phyloP scores from a whole-genome alignment of 2,329 filamentous ascomycete genomes.

The Hyphodiscus sp. region DNA sequence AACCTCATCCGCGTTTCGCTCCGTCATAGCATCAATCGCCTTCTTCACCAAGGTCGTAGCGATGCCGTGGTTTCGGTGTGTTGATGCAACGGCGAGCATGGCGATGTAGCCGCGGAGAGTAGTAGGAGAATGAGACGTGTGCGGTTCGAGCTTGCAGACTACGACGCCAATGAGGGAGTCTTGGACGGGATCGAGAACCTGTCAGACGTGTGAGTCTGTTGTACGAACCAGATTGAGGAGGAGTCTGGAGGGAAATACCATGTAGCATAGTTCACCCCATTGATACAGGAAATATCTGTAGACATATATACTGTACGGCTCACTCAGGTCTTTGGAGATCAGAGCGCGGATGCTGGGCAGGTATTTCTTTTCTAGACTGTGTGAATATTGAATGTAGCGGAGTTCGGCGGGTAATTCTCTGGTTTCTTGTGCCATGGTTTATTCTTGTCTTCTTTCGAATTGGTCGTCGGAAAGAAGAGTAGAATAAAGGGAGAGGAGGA shows the following conservation, averaged over 20 bases:
- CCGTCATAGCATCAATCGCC: constrained; percentile 87
- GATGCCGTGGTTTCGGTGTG: constrained; percentile 77
- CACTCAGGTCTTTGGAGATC: constrained; percentile 93
- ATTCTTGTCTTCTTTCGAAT: not conserved
- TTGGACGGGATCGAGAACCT: constrained; percentile 56
- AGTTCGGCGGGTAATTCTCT: constrained; percentile 39
- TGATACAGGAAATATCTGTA: constrained; percentile 97
- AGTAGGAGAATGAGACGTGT: constrained; percentile 70
- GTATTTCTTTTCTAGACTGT: constrained; percentile 54
- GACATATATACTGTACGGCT: constrained; percentile 98
- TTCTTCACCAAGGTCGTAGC: constrained; percentile 82
- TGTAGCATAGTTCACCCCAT: constrained; percentile 96
- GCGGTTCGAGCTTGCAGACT: constrained; percentile 87
- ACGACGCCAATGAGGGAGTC: constrained; percentile 77
- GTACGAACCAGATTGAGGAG: no score
- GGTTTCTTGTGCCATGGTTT: constrained; percentile 11
- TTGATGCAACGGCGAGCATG: constrained; percentile 87
- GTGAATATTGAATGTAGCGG: constrained; percentile 56
- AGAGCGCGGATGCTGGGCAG: constrained; percentile 83
- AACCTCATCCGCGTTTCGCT: constrained; percentile 81
- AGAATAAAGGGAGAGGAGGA: no score
- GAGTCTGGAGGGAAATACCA: constrained; percentile 48
- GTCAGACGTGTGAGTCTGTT: not conserved
- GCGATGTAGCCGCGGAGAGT: constrained; percentile 89
- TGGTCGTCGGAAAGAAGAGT: not conserved